Percentiles rank a stretch among this genome's conserved stretches.
Conservation (phyloP, 202 grass and related monocot genomes). For the Saccharum hybrid region DNA sequence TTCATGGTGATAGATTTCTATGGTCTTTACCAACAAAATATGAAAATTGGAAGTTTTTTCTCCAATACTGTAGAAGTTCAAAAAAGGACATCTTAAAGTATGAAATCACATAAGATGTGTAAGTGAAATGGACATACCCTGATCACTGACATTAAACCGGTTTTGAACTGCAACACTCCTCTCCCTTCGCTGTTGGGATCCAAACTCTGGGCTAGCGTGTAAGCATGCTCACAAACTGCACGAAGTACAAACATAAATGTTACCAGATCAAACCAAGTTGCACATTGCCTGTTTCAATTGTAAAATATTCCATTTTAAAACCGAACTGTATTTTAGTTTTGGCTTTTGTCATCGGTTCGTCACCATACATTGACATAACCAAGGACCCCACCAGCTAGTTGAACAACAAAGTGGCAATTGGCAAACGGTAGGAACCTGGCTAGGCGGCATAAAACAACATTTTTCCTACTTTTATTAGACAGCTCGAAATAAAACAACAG, state of each 20-base stretch:
- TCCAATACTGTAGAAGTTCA: background rate
- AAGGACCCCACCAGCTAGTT: background rate
- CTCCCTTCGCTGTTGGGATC: slow-evolving; percentile 90
- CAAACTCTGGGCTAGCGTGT: slow-evolving; percentile 75
- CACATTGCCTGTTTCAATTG: no score
- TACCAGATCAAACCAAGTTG: background rate
- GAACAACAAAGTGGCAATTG: background rate
- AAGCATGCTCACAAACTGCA: slow-evolving; percentile 96
- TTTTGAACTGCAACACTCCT: slow-evolving; percentile 97
- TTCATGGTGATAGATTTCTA: background rate
- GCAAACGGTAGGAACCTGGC: background rate
- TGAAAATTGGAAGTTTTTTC: background rate
- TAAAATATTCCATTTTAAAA: background rate
- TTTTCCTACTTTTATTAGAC: background rate
- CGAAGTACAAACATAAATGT: slow-evolving; percentile 29
- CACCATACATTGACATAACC: background rate
- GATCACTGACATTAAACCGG: slow-evolving; percentile 91
- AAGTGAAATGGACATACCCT: slow-evolving; percentile 59
- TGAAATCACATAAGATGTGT: slow-evolving; percentile 8
- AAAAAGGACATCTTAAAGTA: background rate
- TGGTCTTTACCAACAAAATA: slow-evolving; percentile 17
- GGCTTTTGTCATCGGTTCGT: background rate
- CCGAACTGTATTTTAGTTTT: background rate
- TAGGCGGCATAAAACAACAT: background rate
- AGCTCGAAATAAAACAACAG: background rate